Conservation (phyloP, 1,139 yeast species). For the Candida neerlandica region DNA sequence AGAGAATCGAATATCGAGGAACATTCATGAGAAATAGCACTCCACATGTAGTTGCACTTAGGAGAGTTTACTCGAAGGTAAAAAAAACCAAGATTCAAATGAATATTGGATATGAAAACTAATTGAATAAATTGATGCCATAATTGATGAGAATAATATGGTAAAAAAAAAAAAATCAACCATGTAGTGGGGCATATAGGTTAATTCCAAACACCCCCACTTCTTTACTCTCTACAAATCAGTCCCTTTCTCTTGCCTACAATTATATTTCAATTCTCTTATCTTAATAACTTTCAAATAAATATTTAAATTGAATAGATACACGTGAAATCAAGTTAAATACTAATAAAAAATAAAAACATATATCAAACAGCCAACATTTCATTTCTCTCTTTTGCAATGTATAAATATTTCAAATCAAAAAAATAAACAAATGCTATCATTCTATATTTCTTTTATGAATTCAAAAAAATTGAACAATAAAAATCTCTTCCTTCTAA, state of each 20-base stretch:
- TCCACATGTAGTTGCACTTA: too few species aligned
- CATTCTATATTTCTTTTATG: conserved; percentile 4
- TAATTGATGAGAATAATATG: too few species aligned
- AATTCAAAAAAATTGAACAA: conserved; percentile 6
- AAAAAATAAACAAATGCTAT: neutral
- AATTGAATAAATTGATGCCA: too few species aligned
- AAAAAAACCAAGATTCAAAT: too few species aligned
- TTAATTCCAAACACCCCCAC: neutral
- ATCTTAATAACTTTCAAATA: neutral
- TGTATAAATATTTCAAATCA: neutral
- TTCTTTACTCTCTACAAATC: neutral
- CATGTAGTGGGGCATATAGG: too few species aligned
- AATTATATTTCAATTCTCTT: neutral
- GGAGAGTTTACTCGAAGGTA: too few species aligned
- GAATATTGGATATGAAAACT: too few species aligned
- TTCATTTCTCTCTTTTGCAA: neutral
- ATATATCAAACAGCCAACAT: neutral
- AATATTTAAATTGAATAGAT: conserved; percentile 3
- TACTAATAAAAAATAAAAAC: neutral
- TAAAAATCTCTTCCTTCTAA: neutral
- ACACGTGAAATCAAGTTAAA: conserved; percentile 1
- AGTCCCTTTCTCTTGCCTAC: neutral
- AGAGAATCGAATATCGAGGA: neutral
- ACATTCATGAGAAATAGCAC: neutral
- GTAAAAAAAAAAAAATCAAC: too few species aligned